A percentile compares a stretch with the other conserved stretches of the same genome.
These are phyloP conservation scores for Fusarium sp. DNA, from an alignment of 2,329 filamentous ascomycete species.

Conservation along the genomic window DNA sequence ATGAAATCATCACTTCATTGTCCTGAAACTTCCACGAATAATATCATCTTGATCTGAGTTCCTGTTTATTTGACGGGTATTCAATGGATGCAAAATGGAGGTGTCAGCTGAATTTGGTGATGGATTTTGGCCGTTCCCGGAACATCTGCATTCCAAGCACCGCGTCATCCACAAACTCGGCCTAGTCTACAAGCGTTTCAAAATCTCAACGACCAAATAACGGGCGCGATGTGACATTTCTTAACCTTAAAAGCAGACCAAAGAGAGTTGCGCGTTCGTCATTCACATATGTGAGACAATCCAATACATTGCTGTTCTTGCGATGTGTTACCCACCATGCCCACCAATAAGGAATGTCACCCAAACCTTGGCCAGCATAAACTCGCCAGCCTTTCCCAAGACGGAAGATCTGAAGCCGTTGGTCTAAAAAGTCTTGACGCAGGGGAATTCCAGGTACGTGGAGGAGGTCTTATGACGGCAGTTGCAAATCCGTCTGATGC, in stretches of 20 bases:
- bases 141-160: constrained; percentile 4
- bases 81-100: background rate
- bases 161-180: background rate
- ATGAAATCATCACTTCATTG: background rate
- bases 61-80: background rate
- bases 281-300: constrained; percentile 17
- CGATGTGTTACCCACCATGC: background rate
- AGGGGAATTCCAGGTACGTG: constrained; percentile 27
- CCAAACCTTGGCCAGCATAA: background rate
- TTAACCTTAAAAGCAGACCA: background rate
- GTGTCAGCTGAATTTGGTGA: background rate
- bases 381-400: background rate
- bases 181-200: background rate
- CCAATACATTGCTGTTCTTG: background rate
- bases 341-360: constrained; percentile 17
- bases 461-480: background rate
- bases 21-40: background rate
- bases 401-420: constrained; percentile 11
- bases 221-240: background rate
- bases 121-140: constrained; percentile 1
- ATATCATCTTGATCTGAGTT: background rate
- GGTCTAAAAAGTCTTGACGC: background rate
- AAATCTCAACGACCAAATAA: background rate
- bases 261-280: background rate
- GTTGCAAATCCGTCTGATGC: background rate